These are phyloP conservation scores for Mortierella claussenii DNA, from an alignment of 192 early-diverging fungal species.

Conservation along the genomic window DNA sequence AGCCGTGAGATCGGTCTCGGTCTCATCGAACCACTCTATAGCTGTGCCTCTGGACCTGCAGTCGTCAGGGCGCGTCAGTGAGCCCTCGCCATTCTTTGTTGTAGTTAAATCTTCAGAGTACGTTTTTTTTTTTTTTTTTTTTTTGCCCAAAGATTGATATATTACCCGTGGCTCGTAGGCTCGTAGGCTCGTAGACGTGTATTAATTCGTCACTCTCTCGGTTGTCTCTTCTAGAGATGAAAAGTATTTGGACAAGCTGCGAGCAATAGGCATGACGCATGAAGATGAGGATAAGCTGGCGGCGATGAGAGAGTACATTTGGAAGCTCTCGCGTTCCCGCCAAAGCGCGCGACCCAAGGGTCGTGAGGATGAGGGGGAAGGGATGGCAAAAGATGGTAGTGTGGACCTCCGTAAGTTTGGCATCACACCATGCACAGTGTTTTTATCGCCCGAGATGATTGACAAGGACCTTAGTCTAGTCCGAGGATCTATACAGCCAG, in stretches of 20 bases:
- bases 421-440: slow-evolving; percentile 75
- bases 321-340: slow-evolving; percentile 71
- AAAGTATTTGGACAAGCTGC: slow-evolving; percentile 61
- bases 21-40: slow-evolving; percentile 21
- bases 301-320: slow-evolving; percentile 81
- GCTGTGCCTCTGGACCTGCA: slow-evolving; percentile 35
- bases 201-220: too few species aligned
- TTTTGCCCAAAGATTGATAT: too few species aligned
- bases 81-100: slow-evolving; percentile 27
- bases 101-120: slow-evolving; percentile 62
- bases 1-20: slow-evolving; percentile 19
- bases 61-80: slow-evolving; percentile 15
- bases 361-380: slow-evolving; percentile 41
- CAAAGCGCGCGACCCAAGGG: slow-evolving; percentile 48
- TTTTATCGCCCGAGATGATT: slow-evolving; percentile 65
- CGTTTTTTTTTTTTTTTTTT: slow-evolving; percentile 3
- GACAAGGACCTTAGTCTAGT: slow-evolving; percentile 38
- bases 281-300: slow-evolving; percentile 82
- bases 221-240: slow-evolving; percentile 58
- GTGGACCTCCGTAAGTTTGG: slow-evolving; percentile 68
- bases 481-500: slow-evolving; percentile 11
- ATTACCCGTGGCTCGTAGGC: too few species aligned
- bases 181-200: too few species aligned
- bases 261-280: slow-evolving; percentile 74
- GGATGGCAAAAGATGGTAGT: slow-evolving; percentile 48